Evolutionary conservation across 805 yeast species (phyloP).

Genomic region (Hanseniaspora vineae): DNA sequence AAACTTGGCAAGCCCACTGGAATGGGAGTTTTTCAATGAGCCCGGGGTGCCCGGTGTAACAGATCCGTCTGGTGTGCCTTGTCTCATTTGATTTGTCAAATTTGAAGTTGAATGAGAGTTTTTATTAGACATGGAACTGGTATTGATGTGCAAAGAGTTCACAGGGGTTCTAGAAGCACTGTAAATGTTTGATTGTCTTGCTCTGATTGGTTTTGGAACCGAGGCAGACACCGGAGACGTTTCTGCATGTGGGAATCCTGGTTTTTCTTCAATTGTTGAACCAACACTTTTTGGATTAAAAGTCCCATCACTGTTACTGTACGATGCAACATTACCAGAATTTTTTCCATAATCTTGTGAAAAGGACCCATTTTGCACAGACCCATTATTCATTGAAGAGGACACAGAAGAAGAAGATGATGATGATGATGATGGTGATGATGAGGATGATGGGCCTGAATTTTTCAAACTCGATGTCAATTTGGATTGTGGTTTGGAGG

Average conservation of each 20-base stretch:
- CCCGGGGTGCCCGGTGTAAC: slow-evolving; percentile 1
- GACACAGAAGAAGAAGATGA: not conserved
- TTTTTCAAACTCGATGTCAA: slow-evolving; percentile 4
- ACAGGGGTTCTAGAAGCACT: slow-evolving; percentile 24
- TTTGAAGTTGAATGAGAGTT: no score
- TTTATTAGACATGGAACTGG: not conserved
- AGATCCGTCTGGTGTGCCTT: not conserved
- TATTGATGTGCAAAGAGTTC: slow-evolving; percentile 9
- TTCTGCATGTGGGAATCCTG: no score
- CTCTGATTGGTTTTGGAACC: slow-evolving; percentile 23
- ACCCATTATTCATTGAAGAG: no score
- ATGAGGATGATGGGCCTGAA: not conserved
- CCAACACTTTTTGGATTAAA: no score
- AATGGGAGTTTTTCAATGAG: slow-evolving; percentile 1
- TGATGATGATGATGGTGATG: slow-evolving; percentile 2
- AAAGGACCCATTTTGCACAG: no score
- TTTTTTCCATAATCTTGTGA: no score
- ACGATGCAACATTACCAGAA: no score
- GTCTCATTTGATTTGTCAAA: no score
- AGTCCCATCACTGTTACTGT: no score
- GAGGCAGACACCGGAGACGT: not conserved
- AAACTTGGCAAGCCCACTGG: slow-evolving; percentile 1
- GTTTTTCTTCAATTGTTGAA: no score
- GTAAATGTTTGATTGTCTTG: slow-evolving; percentile 23
- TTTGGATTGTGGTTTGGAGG: slow-evolving; percentile 1